phyloP scores from a whole-genome alignment of 208 protist species.

The Entamoeba nuttalli region DNA sequence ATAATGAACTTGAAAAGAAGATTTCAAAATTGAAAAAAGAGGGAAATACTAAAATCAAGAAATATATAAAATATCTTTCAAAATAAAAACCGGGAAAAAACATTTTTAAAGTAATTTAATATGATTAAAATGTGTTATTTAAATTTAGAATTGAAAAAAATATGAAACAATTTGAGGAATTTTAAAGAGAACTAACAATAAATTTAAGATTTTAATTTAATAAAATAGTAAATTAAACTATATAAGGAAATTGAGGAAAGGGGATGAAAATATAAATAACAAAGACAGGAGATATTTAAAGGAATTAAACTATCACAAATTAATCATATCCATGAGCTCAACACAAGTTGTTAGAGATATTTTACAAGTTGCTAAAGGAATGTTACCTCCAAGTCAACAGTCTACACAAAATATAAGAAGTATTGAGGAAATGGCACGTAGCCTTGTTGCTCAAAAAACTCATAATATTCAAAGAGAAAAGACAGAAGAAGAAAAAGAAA shows the following conservation, averaged over 20 bases:
- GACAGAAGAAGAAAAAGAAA: background rate
- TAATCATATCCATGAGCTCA: background rate
- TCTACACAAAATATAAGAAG: background rate
- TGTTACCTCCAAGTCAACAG: background rate
- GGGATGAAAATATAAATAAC: no score
- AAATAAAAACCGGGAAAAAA: background rate
- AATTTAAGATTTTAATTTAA: no score
- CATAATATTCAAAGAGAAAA: background rate
- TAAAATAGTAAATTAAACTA: no score
- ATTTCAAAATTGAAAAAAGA: background rate
- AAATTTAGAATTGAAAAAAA: no score
- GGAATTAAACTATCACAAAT: no score
- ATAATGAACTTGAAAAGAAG: background rate
- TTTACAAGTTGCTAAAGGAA: background rate
- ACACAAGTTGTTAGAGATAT: background rate
- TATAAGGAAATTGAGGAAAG: no score
- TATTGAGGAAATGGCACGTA: background rate
- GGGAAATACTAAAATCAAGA: background rate
- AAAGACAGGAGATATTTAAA: no score
- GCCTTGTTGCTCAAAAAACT: background rate
- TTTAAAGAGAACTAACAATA: no score
- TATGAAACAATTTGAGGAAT: no score
- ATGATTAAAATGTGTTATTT: no score
- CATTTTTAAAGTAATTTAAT: no score
- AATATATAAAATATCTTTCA: background rate